Evolutionary conservation across 768 basidiomycete genomes (phyloP).

Genomic region (Auricularia sp.): DNA sequence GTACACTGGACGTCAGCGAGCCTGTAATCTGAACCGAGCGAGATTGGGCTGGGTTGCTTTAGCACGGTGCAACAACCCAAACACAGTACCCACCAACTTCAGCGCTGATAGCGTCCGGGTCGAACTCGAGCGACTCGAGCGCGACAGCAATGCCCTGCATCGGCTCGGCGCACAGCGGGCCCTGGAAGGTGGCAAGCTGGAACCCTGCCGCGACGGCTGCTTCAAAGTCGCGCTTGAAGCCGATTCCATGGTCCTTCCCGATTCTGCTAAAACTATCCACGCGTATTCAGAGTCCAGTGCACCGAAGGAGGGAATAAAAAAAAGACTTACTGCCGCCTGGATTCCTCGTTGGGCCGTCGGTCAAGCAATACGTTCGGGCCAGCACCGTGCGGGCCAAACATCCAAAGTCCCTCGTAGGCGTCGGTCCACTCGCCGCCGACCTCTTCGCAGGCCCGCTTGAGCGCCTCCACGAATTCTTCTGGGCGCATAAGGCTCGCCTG

Average conservation of each 20-base stretch:
- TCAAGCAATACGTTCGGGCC: conserved; percentile 87
- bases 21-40: conserved; percentile 78
- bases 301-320: neutral
- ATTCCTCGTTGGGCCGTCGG: conserved; percentile 34
- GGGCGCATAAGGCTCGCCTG: conserved; percentile 51
- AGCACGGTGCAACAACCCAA: too few species aligned
- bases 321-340: conserved; percentile 47
- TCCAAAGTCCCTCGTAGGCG: conserved; percentile 67
- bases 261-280: neutral
- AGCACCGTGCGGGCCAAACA: conserved; percentile 81
- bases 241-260: conserved; percentile 16
- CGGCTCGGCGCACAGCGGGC: conserved; percentile 91
- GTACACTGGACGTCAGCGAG: conserved; percentile 78
- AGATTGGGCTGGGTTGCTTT: conserved; percentile 50
- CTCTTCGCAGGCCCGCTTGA: conserved; percentile 53
- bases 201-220: conserved; percentile 86
- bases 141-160: conserved; percentile 90
- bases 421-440: conserved; percentile 74
- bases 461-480: conserved; percentile 71
- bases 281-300: neutral
- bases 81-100: conserved; percentile 45
- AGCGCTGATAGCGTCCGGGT: conserved; percentile 46
- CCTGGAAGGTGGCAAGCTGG: conserved; percentile 88
- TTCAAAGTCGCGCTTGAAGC: conserved; percentile 51
- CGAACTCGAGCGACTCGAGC: conserved; percentile 55